Base-by-base conservation (phyloP, 2,329 filamentous ascomycete species). In the Neoscytalidium dimidiatum region DNA sequence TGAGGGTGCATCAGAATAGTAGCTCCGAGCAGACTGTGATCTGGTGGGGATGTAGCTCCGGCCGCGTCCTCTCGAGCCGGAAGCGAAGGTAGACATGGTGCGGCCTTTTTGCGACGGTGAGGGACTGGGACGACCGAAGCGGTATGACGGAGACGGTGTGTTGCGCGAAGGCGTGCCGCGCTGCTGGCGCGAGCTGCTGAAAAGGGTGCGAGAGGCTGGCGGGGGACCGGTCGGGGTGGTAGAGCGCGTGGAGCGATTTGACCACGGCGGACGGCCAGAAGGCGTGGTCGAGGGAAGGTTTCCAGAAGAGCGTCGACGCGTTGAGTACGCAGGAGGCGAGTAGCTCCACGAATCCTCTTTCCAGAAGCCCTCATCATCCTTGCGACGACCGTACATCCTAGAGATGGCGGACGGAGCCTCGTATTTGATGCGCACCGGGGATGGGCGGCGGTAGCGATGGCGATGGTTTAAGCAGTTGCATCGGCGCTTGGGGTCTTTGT, bases 271-370 rank as follows among this genome's bases (percentile, higher is more conserved):
- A 65, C 79, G 81, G 44, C 84, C 85, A 52, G 83, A 84, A 61
- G 86, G 86, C 17, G 86, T 88, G 21, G 84, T 86, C 5, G 86
- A 87, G 49, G 83, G 78, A 44, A 77, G 74, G 67, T 71, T 66
- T 61, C 69, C 69, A 61, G 69, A 69, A n/a, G 70, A 68, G 67
- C 70, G 71, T 56, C 69, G 68, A 41, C 43, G 57, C 26, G 44
- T 71, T 57, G 72, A 71, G 41, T 76, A 76, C 7, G 76, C 78
- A 7, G 77, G 77, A 49, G 77, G 77, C 35, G 76, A 23, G 26
- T 48, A 35, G 5, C 3, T 19, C 53, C 53, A 58, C 33, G 33
- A 21, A 17, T 58, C 53, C 9, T 63, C 60, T 9, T 11, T 38
- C 49, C 41, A 52, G 35, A 64, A 46, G 9, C 31, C 43, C 19